Conservation (phyloP, 208 protist genomes). For the Balamuthia mandrillaris region DNA sequence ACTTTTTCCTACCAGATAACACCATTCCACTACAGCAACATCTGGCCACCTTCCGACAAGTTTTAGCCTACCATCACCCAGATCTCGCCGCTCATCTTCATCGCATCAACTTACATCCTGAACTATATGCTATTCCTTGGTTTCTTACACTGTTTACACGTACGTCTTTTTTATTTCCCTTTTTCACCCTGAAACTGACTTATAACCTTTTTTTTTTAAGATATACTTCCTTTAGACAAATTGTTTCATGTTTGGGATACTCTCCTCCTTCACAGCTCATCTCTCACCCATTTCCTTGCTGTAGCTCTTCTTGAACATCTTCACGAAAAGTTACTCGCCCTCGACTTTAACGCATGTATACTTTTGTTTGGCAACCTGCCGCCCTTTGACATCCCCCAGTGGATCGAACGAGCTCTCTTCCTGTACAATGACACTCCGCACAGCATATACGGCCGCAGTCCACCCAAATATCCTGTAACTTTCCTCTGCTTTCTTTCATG, state of each 20-base stretch:
- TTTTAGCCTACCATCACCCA: conserved; percentile 73
- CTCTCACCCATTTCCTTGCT: conserved; percentile 65
- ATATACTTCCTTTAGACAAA: conserved; percentile 82
- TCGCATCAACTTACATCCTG: conserved; percentile 75
- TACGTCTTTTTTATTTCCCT: neutral
- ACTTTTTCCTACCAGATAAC: conserved; percentile 72
- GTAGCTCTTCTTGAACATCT: conserved; percentile 69
- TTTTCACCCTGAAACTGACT: neutral
- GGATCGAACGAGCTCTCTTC: neutral
- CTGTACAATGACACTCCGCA: neutral
- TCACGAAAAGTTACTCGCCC: conserved; percentile 40
- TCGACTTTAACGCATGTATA: conserved; percentile 64
- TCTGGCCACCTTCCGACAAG: conserved; percentile 63
- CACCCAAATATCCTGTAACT: neutral
- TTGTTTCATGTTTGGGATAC: conserved; percentile 87
- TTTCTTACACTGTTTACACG: conserved; percentile 81
- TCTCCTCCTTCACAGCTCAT: conserved; percentile 70
- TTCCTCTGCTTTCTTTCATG: neutral
- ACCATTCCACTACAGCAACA: conserved; percentile 64
- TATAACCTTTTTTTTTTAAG: conserved; percentile 4
- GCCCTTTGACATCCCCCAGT: conserved; percentile 21
- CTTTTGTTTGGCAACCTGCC: conserved; percentile 49
- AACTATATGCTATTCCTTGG: conserved; percentile 93
- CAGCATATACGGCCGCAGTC: neutral
- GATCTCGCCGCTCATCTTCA: conserved; percentile 81